phyloP scores from a whole-genome alignment of 2,329 filamentous ascomycete species.

The Pseudocercospora fijiensis region DNA sequence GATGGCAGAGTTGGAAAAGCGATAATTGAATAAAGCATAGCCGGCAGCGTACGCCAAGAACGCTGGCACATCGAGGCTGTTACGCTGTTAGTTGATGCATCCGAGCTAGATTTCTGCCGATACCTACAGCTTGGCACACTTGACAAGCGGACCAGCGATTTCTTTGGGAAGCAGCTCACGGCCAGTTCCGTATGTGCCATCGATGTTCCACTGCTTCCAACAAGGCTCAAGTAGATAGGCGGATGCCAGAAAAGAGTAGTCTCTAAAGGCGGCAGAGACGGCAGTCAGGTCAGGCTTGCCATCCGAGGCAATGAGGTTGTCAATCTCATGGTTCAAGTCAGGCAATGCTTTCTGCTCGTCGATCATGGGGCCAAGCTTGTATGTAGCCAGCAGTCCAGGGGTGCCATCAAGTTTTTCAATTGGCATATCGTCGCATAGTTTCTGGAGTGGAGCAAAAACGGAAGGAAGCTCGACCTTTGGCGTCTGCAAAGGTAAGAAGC shows the following conservation, averaged over 20 bases:
- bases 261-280: slow-evolving; percentile 83
- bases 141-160: slow-evolving; percentile 78
- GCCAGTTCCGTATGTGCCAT: slow-evolving; percentile 71
- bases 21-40: slow-evolving; percentile 64
- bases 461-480: slow-evolving; percentile 59
- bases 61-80: slow-evolving; percentile 72
- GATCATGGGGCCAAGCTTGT: slow-evolving; percentile 72
- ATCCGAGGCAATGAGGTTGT: slow-evolving; percentile 47
- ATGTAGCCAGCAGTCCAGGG: slow-evolving; percentile 73
- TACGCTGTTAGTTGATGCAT: slow-evolving; percentile 2
- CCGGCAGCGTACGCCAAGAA: slow-evolving; percentile 82
- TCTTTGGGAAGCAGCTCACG: slow-evolving; percentile 69
- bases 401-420: slow-evolving; percentile 71
- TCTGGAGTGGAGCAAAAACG: slow-evolving; percentile 71
- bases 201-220: slow-evolving; percentile 67
- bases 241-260: slow-evolving; percentile 88
- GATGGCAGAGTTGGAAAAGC: slow-evolving; percentile 55
- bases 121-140: slow-evolving; percentile 80
- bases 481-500: slow-evolving; percentile 66
- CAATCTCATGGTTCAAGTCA: slow-evolving; percentile 69
- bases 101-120: background rate
- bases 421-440: slow-evolving; percentile 73
- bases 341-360: slow-evolving; percentile 63
- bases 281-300: slow-evolving; percentile 70
- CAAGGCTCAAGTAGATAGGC: slow-evolving; percentile 91